Base-by-base conservation (phyloP, 1,284 basidiomycete species). In the Salmacisia buchloeana region DNA sequence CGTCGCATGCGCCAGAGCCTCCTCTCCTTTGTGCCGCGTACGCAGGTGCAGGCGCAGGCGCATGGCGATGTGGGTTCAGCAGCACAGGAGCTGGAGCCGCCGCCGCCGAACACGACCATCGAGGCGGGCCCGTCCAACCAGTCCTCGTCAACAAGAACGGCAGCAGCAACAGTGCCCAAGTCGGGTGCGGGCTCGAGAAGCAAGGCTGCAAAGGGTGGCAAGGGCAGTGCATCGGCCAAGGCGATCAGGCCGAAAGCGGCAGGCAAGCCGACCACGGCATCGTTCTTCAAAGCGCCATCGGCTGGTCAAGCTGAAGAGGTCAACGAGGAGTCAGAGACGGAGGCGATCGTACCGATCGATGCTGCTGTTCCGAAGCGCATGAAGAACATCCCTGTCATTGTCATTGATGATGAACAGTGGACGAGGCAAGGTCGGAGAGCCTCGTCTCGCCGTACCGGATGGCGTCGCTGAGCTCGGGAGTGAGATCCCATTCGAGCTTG, bases 391-490 rank as follows among this genome's bases (percentile, higher is more conserved):
- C 23, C 39, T 43, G 39, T 43, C 39, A 43, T 43, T 43, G 39
- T 43, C 5, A 43, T 43, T 43, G 39, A 43, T 18, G 39, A 43
- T 43, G 39, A 43, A 3, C 18, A 15, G 36, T 10, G 36, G 36
- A 38, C 18, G 36, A 38, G 36, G 39, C 23, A 72, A 98, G 81
- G 79, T 97, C 94, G 72, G 89, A 91, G 62, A 97, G 83, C 34
- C 94, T 83, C 33, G 92, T 96, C 83, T 98, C 94, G 36, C 94
- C 94, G 76, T 91, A 97, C 33, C 91, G 85, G 65, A 98, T 90
- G 0, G 90, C 93, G 5, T 89, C 88, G 46, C 87, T 85, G 59
- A 98, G 83, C 76, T 90, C 88, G 1, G 88, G 87, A 0, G 88
- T 89, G 34, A 97, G 85, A 60, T 85, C 85, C 94, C 94, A 98